Conservation (phyloP, 768 basidiomycete genomes). For the Boletus speciosus region DNA sequence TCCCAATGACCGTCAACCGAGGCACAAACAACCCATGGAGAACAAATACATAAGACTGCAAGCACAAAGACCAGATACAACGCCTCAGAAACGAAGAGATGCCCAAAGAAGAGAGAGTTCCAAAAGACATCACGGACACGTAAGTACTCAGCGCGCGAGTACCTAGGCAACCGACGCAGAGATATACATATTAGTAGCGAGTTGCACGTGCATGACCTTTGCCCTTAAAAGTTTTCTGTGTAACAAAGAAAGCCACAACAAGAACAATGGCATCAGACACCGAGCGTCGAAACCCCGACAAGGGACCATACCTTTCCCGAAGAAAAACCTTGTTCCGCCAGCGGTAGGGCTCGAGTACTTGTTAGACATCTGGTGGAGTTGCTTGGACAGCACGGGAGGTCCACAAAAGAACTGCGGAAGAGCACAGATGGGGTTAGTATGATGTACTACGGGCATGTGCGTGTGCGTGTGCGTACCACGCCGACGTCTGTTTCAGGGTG, state of each 20-base stretch:
- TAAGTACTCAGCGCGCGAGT: neutral
- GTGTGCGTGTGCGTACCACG: constrained; percentile 48
- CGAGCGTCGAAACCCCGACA: neutral
- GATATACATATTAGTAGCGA: neutral
- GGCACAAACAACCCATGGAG: neutral
- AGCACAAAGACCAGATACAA: neutral
- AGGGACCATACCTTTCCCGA: constrained; percentile 68
- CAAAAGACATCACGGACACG: neutral
- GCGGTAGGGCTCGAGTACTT: constrained; percentile 75
- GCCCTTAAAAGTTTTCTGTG: constrained; percentile 23
- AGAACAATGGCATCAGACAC: constrained; percentile 4
- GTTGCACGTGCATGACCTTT: neutral
- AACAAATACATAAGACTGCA: neutral
- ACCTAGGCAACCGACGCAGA: neutral
- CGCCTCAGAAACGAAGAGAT: neutral
- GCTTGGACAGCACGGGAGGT: constrained; percentile 63
- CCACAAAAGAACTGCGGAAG: constrained; percentile 75
- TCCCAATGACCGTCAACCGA: neutral
- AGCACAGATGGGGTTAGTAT: neutral
- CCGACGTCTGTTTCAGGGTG: constrained; percentile 89
- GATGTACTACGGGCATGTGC: neutral
- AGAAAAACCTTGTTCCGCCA: constrained; percentile 82
- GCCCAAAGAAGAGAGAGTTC: neutral
- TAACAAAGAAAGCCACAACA: neutral
- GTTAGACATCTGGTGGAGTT: constrained; percentile 77